Evolutionary conservation across 345 rosid genomes (phyloP).

Genomic region (Rhodomyrtus tomentosa): DNA sequence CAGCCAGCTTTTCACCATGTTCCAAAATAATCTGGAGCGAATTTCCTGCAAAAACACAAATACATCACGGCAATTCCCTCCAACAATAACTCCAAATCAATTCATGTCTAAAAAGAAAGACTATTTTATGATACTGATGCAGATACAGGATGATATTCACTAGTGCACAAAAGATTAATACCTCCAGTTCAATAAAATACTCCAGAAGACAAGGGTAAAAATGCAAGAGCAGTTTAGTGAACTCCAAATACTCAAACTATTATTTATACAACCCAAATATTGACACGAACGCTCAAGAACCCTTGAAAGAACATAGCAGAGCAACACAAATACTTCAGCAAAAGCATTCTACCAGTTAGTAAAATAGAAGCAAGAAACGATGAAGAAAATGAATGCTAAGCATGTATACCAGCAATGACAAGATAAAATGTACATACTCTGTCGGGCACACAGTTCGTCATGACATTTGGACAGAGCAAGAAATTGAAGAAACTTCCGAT

Average conservation of each 20-base stretch:
- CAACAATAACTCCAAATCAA: not conserved
- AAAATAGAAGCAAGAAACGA: not conserved
- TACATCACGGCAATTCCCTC: not conserved
- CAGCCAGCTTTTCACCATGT: slow-evolving; percentile 94
- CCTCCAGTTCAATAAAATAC: not conserved
- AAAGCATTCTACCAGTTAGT: not conserved
- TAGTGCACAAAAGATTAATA: not conserved
- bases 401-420: not conserved
- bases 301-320: not conserved
- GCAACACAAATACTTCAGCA: not conserved
- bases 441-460: slow-evolving; percentile 75
- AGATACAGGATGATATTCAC: not conserved
- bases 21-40: slow-evolving; percentile 71
- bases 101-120: not conserved
- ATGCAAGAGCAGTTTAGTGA: not conserved
- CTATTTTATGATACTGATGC: not conserved
- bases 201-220: not conserved
- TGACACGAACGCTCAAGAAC: not conserved
- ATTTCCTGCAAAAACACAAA: slow-evolving; percentile 39
- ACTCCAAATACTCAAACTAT: not conserved
- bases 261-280: not conserved
- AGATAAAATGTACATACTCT: slow-evolving; percentile 37
- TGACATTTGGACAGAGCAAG: slow-evolving; percentile 97
- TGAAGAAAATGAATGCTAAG: not conserved
- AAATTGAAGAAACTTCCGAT: slow-evolving; percentile 74